Conservation (phyloP, 2,329 filamentous ascomycete species). For the Pyricularia sp. region DNA sequence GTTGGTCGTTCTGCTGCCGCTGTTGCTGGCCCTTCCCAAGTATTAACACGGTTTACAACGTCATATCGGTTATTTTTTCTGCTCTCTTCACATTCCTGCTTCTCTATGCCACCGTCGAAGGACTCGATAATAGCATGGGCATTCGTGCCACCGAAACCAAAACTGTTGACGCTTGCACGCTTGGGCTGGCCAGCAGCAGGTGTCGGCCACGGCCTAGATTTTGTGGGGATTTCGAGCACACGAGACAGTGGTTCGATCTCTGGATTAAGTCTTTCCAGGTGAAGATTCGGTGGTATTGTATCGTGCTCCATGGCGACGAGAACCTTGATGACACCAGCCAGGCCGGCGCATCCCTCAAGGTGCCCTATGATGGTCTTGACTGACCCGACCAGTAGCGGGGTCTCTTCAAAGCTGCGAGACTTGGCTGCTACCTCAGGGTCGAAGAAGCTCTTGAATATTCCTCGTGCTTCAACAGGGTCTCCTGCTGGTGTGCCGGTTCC, state of each 20-base stretch:
- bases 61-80: too few relatives aligned
- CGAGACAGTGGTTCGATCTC: slow-evolving; percentile 13
- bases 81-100: too few relatives aligned
- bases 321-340: slow-evolving; percentile 34
- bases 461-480: slow-evolving; percentile 34
- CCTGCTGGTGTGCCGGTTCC: slow-evolving; percentile 21
- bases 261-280: slow-evolving; percentile 15
- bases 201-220: slow-evolving; percentile 4
- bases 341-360: slow-evolving; percentile 33
- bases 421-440: neutral
- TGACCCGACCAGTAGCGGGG: slow-evolving; percentile 9
- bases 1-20: neutral
- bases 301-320: slow-evolving; percentile 20
- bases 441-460: slow-evolving; percentile 22
- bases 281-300: slow-evolving; percentile 16
- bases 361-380: slow-evolving; percentile 31
- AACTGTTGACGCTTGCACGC: slow-evolving; percentile 12
- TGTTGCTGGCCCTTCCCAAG: too few relatives aligned
- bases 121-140: slow-evolving; percentile 13
- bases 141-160: slow-evolving; percentile 17
- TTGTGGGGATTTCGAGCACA: slow-evolving; percentile 11
- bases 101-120: too few relatives aligned
- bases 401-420: neutral
- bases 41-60: too few relatives aligned
- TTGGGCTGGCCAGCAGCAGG: slow-evolving; percentile 12